Evolutionary conservation across 495 filamentous ascomycete species (phyloP).

Genomic region (Staphylotrichum longicolle): DNA sequence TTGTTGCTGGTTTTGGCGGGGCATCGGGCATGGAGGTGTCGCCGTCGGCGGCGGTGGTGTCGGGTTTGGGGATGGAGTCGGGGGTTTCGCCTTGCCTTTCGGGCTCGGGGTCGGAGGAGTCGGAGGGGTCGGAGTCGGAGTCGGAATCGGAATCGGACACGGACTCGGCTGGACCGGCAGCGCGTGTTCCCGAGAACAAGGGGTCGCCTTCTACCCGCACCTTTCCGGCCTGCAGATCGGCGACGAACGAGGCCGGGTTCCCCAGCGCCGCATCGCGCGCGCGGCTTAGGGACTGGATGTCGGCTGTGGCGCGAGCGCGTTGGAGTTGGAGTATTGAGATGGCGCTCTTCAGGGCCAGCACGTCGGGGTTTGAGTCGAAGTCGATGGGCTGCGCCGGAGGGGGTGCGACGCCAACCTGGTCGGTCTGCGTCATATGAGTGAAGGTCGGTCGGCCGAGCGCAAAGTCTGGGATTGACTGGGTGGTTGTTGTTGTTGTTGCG

Average conservation of each 20-base stretch:
- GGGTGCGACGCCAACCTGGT: constrained; percentile 37
- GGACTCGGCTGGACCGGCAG: constrained; percentile 27
- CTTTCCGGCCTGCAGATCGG: constrained; percentile 57
- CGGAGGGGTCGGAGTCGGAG: constrained; percentile 9
- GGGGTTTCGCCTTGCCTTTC: constrained; percentile 11
- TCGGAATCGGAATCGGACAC: constrained; percentile 32
- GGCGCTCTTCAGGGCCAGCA: constrained; percentile 73
- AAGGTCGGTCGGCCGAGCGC: constrained; percentile 37
- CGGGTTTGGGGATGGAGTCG: neutral
- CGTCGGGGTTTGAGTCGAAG: constrained; percentile 78
- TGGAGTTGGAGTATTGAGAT: constrained; percentile 82
- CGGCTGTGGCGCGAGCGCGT: constrained; percentile 66
- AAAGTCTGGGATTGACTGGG: constrained; percentile 25
- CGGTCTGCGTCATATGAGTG: constrained; percentile 42
- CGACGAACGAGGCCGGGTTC: constrained; percentile 66
- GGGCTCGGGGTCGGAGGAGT: neutral
- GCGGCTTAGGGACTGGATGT: constrained; percentile 62
- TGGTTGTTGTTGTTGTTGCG: too few relatives aligned
- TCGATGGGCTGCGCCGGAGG: constrained; percentile 66
- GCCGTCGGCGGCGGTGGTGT: neutral
- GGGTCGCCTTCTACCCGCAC: constrained; percentile 40
- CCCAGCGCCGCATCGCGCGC: constrained; percentile 63
- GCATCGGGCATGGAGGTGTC: neutral
- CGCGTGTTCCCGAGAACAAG: constrained; percentile 12
- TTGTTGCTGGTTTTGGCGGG: neutral